These are phyloP conservation scores for Macadamia tetraphylla DNA, from an alignment of 164 flowering plant genomes.

Conservation along the genomic window DNA sequence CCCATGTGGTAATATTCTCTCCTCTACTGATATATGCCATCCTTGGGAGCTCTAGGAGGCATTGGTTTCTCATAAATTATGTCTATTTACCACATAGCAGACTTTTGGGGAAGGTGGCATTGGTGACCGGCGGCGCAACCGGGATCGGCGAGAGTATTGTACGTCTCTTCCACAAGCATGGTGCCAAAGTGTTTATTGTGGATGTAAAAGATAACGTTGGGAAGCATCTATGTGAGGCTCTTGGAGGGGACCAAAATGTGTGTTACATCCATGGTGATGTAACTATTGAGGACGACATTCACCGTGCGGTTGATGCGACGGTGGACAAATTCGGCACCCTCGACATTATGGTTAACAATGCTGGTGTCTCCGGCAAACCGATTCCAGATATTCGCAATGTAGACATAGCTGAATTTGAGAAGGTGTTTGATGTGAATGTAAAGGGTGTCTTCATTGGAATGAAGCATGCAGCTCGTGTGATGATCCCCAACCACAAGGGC, in stretches of 20 bases:
- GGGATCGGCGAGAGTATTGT: conserved; percentile 87
- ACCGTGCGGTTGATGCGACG: conserved; percentile 53
- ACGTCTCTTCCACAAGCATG: conserved; percentile 58
- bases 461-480: conserved; percentile 89
- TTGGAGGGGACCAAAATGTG: conserved; percentile 32
- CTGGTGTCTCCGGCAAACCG: conserved; percentile 59
- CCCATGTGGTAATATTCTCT: background rate
- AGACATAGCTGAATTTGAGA: conserved; percentile 47
- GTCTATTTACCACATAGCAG: conserved; percentile 23
- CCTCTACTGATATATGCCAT: background rate
- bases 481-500: conserved; percentile 71
- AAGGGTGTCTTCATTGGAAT: conserved; percentile 73
- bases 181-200: conserved; percentile 66
- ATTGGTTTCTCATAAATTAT: background rate
- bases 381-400: conserved; percentile 47
- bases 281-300: conserved; percentile 54
- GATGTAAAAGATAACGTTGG: conserved; percentile 69
- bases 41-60: background rate
- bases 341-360: conserved; percentile 86
- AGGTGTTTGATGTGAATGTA: conserved; percentile 68
- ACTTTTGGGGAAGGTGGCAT: conserved; percentile 71
- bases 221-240: conserved; percentile 31
- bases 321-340: conserved; percentile 60
- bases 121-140: conserved; percentile 81
- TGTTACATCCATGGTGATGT: conserved; percentile 65